Base-by-base conservation (phyloP, 495 filamentous ascomycete genomes). In the Parathielavia appendiculata region DNA sequence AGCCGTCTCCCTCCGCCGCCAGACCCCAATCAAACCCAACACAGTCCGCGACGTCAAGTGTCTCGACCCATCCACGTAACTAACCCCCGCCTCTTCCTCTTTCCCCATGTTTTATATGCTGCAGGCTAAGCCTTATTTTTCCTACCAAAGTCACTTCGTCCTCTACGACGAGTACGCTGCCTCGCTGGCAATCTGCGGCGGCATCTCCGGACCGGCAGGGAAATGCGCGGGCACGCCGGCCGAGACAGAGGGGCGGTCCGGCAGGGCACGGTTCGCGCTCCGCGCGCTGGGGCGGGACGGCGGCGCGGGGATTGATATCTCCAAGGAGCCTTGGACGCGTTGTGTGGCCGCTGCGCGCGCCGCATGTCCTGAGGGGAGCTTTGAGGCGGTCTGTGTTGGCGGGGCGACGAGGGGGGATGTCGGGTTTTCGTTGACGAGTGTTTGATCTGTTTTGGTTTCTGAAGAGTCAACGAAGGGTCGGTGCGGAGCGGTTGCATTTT, bases 101-200 rank as follows among this genome's bases (percentile, higher is more conserved):
- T 16, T 7, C 17, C 46, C 26, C 26, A n/a, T n/a, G n/a, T n/a
- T n/a, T n/a, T n/a, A n/a, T n/a, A n/a, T n/a, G n/a, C n/a, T n/a
- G n/a, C n/a, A n/a, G n/a, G n/a, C n/a, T n/a, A n/a, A n/a, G n/a
- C n/a, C n/a, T n/a, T n/a, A n/a, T 14, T 14, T 19, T 13, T 13
- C 46, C 14, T 26, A 32, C 13, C 14, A 17, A 5, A 82, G 79
- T 0, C 74, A 71, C 41, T 76, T 83, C 48, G 74, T 79, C 54
- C 74, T 69, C 44, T 78, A 82, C 67, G 76, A 79, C 64, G 76
- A 78, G 51, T 78, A 79, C 59, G 79, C 78, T 6, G 79, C 80
- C 23, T 69, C 78, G 51, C 77, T 83, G 7, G 60, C 62, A 52
- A 82, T 82, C 67, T 83, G 79, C 69, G 73, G 73, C n/a, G 72